phyloP scores from a whole-genome alignment of 148 eudicot species.

The Persicaria maculosa region DNA sequence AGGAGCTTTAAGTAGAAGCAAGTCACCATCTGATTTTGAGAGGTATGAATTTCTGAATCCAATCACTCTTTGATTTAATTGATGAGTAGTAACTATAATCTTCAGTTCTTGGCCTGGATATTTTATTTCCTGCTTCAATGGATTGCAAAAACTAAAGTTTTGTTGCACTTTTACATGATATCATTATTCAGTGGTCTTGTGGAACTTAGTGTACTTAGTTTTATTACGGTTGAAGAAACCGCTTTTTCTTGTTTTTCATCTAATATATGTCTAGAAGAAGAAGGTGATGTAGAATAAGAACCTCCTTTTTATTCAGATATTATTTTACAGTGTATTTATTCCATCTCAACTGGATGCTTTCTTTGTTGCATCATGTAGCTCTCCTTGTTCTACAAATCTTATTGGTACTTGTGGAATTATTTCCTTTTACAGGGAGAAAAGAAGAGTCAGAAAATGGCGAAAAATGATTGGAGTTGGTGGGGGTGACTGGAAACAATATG shows the following conservation, averaged over 20 bases:
- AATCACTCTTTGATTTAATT: neutral
- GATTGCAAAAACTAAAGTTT: neutral
- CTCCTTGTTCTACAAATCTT: neutral
- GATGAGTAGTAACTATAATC: neutral
- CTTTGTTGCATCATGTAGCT: neutral
- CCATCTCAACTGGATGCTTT: neutral
- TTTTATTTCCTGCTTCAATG: neutral
- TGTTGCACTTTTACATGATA: too few relatives aligned
- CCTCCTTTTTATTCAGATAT: neutral
- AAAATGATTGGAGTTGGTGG: constrained; percentile 99
- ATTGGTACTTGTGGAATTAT: neutral
- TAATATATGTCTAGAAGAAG: neutral
- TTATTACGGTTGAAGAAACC: neutral
- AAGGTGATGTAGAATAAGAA: neutral
- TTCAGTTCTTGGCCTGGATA: neutral
- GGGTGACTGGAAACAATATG: constrained; percentile 92
- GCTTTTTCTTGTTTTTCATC: neutral
- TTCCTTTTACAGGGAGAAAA: constrained; percentile 67
- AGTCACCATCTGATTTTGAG: constrained; percentile 50
- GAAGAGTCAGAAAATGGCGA: constrained; percentile 89
- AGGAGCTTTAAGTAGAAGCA: constrained; percentile 49
- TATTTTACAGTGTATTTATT: neutral
- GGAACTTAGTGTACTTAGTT: too few relatives aligned
- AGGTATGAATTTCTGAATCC: constrained; percentile 34
- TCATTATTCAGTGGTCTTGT: too few relatives aligned